Conservation (phyloP, 2,329 filamentous ascomycete species). For the Neurospora sp. region DNA sequence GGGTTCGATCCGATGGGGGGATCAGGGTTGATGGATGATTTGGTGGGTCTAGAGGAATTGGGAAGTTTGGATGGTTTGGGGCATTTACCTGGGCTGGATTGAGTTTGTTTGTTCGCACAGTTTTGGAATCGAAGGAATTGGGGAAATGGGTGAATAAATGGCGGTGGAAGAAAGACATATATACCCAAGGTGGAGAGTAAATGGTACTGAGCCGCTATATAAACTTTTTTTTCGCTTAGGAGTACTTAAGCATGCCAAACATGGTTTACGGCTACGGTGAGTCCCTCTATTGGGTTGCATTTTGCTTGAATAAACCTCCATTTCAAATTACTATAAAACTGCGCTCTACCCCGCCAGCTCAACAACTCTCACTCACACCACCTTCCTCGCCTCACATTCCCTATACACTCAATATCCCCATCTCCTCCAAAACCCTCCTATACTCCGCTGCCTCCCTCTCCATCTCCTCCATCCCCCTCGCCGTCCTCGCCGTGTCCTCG, state of each 20-base stretch:
- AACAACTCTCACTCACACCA: background rate
- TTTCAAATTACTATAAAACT: background rate
- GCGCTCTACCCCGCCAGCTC: background rate
- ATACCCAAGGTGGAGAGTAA: background rate
- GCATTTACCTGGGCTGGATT: slow-evolving; percentile 20
- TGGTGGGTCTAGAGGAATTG: slow-evolving; percentile 13
- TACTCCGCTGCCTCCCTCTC: slow-evolving; percentile 62
- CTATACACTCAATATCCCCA: slow-evolving; percentile 22
- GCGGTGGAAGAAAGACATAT: background rate
- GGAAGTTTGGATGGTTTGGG: slow-evolving; percentile 20
- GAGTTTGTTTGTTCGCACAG: background rate
- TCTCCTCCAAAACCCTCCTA: slow-evolving; percentile 36
- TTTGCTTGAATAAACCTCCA: background rate
- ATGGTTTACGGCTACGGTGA: background rate
- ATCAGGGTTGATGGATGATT: slow-evolving; percentile 16
- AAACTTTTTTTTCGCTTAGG: background rate
- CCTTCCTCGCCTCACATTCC: background rate
- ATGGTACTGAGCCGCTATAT: background rate
- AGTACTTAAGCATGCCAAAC: background rate
- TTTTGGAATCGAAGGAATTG: background rate
- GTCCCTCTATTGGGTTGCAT: background rate
- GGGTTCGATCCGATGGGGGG: slow-evolving; percentile 9
- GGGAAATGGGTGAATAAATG: background rate
- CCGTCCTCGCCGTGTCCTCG: slow-evolving; percentile 58
- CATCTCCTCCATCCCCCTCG: slow-evolving; percentile 69